Percentiles rank a stretch among this genome's conserved stretches.
phyloP scores from a whole-genome alignment of 805 yeast genomes.

The Metschnikowia lachancei region DNA sequence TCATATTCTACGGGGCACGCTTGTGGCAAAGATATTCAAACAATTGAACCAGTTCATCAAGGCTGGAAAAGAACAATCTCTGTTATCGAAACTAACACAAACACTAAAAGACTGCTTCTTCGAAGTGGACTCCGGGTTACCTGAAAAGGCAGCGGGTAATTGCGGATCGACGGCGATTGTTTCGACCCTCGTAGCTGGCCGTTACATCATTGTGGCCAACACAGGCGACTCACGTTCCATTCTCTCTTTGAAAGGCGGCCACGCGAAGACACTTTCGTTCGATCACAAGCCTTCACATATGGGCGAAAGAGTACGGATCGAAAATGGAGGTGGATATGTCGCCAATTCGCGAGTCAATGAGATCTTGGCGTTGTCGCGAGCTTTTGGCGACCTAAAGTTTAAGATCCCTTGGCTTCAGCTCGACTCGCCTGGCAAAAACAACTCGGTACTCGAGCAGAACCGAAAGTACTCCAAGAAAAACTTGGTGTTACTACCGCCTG shows the following conservation, averaged over 20 bases:
- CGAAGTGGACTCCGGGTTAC: constrained; percentile 34
- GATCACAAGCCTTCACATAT: constrained; percentile 45
- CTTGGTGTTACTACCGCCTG: constrained; percentile 41
- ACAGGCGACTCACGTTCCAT: constrained; percentile 77
- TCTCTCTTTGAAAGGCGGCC: constrained; percentile 47
- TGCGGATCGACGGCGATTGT: constrained; percentile 46
- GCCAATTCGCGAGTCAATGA: constrained; percentile 41
- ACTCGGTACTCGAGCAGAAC: constrained; percentile 30
- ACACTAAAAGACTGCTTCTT: constrained; percentile 36
- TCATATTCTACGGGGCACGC: constrained; percentile 44
- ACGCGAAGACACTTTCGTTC: constrained; percentile 49
- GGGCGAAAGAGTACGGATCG: constrained; percentile 45
- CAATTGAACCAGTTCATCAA: constrained; percentile 19
- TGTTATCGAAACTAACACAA: constrained; percentile 17
- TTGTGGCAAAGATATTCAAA: constrained; percentile 38
- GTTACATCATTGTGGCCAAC: constrained; percentile 57
- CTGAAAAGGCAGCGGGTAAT: constrained; percentile 26
- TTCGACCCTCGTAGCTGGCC: constrained; percentile 29
- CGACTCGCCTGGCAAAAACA: constrained; percentile 23
- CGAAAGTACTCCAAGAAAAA: constrained; percentile 24
- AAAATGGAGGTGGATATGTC: constrained; percentile 40
- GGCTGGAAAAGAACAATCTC: constrained; percentile 1
- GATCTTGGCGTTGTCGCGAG: constrained; percentile 42
- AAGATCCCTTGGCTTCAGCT: constrained; percentile 36
- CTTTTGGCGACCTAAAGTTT: constrained; percentile 45